Base-by-base conservation (phyloP, 306 rosid genomes). In the Dryas octopetala region DNA sequence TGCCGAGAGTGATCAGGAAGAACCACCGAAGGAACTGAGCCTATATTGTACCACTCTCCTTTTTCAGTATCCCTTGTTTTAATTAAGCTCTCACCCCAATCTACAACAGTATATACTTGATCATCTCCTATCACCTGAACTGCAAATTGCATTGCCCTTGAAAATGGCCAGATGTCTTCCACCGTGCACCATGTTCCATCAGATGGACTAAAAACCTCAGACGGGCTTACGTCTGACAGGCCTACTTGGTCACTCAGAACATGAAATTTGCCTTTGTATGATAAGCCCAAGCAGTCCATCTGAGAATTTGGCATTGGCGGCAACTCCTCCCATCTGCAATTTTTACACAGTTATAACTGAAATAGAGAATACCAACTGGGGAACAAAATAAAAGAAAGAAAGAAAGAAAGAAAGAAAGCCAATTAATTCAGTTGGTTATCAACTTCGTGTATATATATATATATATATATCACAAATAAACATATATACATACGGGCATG, bases 51-150 rank as follows among this genome's bases (percentile, higher is more conserved):
- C 84, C 84, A 80, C 48, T 80, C 84, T 64, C 84, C 84, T 16
- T 55, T 63, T 54, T 80, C 70, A 23, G 63, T 13, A 38, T 75
- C 73, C 73, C 80, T 70, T 54, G 77, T 80, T 76, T 76, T 80
- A 38, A 80, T 75, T 19, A 75, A 70, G 84, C 84, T 80, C 69
- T 80, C 84, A 2, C 80, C 84, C 84, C 77, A 80, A 58, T 80
- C 84, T 11, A 80, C 84, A 53, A 70, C 77, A 38, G 84, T 63
- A 70, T 70, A 80, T 7, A 80, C 73, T 62, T 19, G 73, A 70
- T 76, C 58, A 23, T 63, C 77, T 51, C 76, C 69, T 0, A 80
- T 55, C 75, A 80, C 77, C 74, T 75, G 80, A 54, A 71, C 80
- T 19, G 84, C 84, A 70, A 80, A 80, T 23, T 80, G 84, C 80